Conservation (phyloP, 2,329 filamentous ascomycete species). For the Colletotrichum scovillei region DNA sequence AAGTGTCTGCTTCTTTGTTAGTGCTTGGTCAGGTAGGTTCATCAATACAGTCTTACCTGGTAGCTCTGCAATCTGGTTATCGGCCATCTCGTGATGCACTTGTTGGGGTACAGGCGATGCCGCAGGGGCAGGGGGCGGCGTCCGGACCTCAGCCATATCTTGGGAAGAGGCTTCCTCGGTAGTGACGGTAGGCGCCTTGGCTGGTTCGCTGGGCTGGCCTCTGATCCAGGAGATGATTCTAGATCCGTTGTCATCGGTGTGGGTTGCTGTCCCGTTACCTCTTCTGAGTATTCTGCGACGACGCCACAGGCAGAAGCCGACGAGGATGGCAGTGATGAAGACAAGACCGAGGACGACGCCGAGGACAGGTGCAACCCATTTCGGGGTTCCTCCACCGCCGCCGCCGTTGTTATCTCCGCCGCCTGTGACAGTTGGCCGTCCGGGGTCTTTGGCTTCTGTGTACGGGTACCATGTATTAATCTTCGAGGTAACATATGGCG, state of each 20-base stretch:
- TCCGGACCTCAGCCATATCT: slow-evolving; percentile 51
- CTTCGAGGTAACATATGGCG: slow-evolving; percentile 65
- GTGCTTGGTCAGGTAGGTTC: too few relatives aligned
- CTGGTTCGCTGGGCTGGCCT: slow-evolving; percentile 51
- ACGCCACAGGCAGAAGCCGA: slow-evolving; percentile 65
- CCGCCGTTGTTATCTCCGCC: slow-evolving; percentile 27
- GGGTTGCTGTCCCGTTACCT: slow-evolving; percentile 49
- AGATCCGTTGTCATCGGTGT: slow-evolving; percentile 58
- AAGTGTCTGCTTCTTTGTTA: slow-evolving; percentile 50
- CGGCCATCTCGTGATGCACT: slow-evolving; percentile 52
- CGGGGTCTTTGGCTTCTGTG: slow-evolving; percentile 45
- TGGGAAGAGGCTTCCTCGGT: slow-evolving; percentile 55
- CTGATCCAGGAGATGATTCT: slow-evolving; percentile 65
- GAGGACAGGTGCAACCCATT: slow-evolving; percentile 70
- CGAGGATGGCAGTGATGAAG: slow-evolving; percentile 61
- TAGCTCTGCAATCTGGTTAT: slow-evolving; percentile 59
- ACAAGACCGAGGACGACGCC: slow-evolving; percentile 71
- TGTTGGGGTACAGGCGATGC: slow-evolving; percentile 29
- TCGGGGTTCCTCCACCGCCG: slow-evolving; percentile 54
- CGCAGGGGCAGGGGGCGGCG: slow-evolving; percentile 25
- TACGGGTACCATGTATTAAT: slow-evolving; percentile 74
- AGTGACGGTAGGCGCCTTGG: slow-evolving; percentile 58
- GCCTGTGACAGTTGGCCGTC: slow-evolving; percentile 34
- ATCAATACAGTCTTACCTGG: slow-evolving; percentile 59
- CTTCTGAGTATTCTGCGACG: slow-evolving; percentile 56